A percentile compares a stretch with the other conserved stretches of the same genome.
phyloP scores from a whole-genome alignment of 805 yeast genomes.

The Nakazawaea anatomiae region DNA sequence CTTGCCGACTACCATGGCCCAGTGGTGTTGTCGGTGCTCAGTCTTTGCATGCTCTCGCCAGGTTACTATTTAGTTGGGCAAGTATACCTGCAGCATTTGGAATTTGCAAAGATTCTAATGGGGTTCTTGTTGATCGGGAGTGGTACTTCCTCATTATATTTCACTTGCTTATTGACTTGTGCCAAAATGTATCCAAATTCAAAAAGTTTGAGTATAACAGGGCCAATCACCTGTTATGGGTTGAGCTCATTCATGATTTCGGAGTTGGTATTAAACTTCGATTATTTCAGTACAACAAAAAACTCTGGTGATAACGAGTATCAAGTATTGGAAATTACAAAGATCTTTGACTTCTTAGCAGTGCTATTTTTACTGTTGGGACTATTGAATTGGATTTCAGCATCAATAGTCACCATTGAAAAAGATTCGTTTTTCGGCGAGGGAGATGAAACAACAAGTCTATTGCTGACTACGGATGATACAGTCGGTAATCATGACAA shows the following conservation, averaged over 20 bases:
- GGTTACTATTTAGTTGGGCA: constrained; percentile 52
- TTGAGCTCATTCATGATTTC: constrained; percentile 72
- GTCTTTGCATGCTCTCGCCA: constrained; percentile 58
- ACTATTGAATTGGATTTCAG: constrained; percentile 53
- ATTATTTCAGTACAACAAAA: constrained; percentile 26
- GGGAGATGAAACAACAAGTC: constrained; percentile 13
- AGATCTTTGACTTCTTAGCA: constrained; percentile 48
- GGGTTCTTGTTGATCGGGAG: constrained; percentile 59
- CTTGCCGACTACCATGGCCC: constrained; percentile 86
- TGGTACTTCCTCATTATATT: constrained; percentile 69
- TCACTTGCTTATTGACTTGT: constrained; percentile 69
- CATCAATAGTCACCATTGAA: constrained; percentile 58
- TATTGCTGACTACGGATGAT: constrained; percentile 14
- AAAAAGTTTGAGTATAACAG: constrained; percentile 76
- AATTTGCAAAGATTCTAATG: constrained; percentile 32
- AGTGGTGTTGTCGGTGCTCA: constrained; percentile 56
- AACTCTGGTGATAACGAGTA: neutral
- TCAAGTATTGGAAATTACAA: constrained; percentile 35
- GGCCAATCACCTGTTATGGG: constrained; percentile 88
- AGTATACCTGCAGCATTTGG: constrained; percentile 22
- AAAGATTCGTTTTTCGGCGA: constrained; percentile 37
- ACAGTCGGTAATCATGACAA: constrained; percentile 8
- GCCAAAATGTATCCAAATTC: constrained; percentile 76
- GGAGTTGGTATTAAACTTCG: constrained; percentile 40
- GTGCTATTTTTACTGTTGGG: constrained; percentile 52